These are phyloP conservation scores for Penicillium longicatenatum DNA, from an alignment of 495 filamentous ascomycete species.

Conservation along the genomic window DNA sequence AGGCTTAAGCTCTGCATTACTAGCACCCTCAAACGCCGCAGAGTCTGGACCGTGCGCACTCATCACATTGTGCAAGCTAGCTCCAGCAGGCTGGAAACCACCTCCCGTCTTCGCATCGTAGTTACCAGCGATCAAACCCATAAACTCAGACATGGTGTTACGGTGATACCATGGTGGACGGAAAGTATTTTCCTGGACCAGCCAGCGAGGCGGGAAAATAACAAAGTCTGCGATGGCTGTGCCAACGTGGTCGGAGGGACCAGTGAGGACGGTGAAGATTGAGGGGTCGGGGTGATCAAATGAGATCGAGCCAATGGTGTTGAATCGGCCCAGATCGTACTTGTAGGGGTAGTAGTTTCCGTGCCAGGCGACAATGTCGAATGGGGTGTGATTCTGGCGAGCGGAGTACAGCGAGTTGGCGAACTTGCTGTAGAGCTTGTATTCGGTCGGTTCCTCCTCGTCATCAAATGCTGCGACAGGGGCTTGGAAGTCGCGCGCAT, in stretches of 20 bases:
- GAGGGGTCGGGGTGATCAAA: slow-evolving; percentile 83
- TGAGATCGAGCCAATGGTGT: slow-evolving; percentile 70
- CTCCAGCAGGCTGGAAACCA: slow-evolving; percentile 63
- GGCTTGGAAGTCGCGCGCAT: slow-evolving; percentile 84
- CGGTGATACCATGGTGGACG: slow-evolving; percentile 83
- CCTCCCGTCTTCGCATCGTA: slow-evolving; percentile 68
- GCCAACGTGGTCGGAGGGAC: slow-evolving; percentile 68
- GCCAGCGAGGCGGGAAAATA: slow-evolving; percentile 81
- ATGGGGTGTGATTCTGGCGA: slow-evolving; percentile 72
- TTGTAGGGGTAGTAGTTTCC: slow-evolving; percentile 79
- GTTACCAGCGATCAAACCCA: slow-evolving; percentile 60
- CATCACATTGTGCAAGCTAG: slow-evolving; percentile 66
- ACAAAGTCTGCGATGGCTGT: slow-evolving; percentile 82
- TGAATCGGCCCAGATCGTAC: slow-evolving; percentile 82
- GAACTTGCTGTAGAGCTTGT: slow-evolving; percentile 74
- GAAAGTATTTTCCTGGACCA: slow-evolving; percentile 77
- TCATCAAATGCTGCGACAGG: slow-evolving; percentile 78
- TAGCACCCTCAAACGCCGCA: slow-evolving; percentile 58
- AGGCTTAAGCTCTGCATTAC: slow-evolving; percentile 58
- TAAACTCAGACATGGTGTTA: slow-evolving; percentile 73
- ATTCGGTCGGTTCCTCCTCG: slow-evolving; percentile 45
- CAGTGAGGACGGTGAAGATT: slow-evolving; percentile 81
- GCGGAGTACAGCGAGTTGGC: slow-evolving; percentile 76
- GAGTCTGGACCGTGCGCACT: slow-evolving; percentile 63
- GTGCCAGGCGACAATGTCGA: slow-evolving; percentile 86